Base-by-base conservation (phyloP, 2,329 filamentous ascomycete species). In the Alternaria brassicae region DNA sequence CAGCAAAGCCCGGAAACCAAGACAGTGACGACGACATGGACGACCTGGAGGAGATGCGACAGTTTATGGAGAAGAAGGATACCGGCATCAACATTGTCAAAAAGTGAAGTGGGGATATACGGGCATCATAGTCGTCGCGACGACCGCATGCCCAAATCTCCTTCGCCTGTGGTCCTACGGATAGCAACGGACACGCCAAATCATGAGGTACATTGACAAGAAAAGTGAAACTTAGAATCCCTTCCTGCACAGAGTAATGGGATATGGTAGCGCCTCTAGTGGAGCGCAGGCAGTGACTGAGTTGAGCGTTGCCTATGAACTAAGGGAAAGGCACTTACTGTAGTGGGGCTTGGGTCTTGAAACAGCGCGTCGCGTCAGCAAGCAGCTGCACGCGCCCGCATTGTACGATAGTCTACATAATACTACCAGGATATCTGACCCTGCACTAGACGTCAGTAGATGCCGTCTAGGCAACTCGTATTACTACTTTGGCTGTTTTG, bases 31-130 rank as follows among this genome's bases (percentile, higher is more conserved):
- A 72, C 8, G 75, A 77, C 9, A 75, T 76, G 65, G 76, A 76
- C 27, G 75, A 78, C 51, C 45, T 79, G 21, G 76, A 79, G 48
- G 77, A 76, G 47, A 78, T 79, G 76, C 70, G 72, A 58, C 72
- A 73, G 52, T 75, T 73, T 37, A 75, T 76, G 73, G 71, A 74
- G 59, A 71, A 66, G 53, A 67, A 71, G 37, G 85, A 88, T 72
- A 87, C 84, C 70, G 90, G 91, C 44, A 86, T 95, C 61, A 92
- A 89, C 71, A 85, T 94, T 59, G 81, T 89, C 65, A 87, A 88
- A 70, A 92, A 88, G 58, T 70, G 63, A 49, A 17, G 39, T 34
- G 42, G 15, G 8, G 13, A 32, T 25, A 10, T 7, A 17, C 9
- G 19, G 17, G 17, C 3, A 23, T 17, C 27, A 28, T 36, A 12